A percentile compares a stretch with the other conserved stretches of the same genome.
These are phyloP conservation scores for Firmiana major DNA, from an alignment of 345 rosid species.

Conservation along the genomic window DNA sequence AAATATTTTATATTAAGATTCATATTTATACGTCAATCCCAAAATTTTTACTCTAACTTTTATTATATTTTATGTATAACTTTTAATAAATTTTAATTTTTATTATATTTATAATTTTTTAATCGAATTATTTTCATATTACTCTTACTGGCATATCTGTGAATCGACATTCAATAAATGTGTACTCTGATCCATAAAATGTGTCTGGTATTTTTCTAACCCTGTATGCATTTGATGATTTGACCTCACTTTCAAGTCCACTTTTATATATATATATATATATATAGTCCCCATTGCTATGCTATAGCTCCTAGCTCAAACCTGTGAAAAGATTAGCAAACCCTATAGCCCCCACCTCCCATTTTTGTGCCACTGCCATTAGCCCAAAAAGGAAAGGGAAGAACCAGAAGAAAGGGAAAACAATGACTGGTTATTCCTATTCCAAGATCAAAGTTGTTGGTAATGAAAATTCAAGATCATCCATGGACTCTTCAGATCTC, in stretches of 20 bases:
- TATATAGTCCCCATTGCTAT: not conserved
- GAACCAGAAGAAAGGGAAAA: not conserved
- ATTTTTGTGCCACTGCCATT: not conserved
- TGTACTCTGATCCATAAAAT: not conserved
- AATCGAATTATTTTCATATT: not conserved
- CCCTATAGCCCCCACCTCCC: not conserved
- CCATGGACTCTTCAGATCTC: constrained; percentile 37
- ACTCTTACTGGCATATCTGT: not conserved
- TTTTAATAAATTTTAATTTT: no score
- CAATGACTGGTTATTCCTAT: constrained; percentile 42
- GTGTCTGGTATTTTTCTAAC: not conserved
- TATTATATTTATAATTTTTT: no score
- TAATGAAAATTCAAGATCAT: constrained; percentile 34
- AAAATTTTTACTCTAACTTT: no score
- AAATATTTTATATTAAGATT: no score
- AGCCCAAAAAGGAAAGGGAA: not conserved
- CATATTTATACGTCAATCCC: no score
- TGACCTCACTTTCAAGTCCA: constrained; percentile 10
- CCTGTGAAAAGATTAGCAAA: not conserved
- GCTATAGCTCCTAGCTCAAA: constrained; percentile 7
- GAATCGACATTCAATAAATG: not conserved
- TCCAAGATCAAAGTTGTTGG: constrained; percentile 34
- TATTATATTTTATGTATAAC: no score
- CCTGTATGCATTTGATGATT: not conserved
- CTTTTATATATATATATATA: no score